Evolutionary conservation across 2,329 filamentous ascomycete genomes (phyloP).

Genomic region (Colletotrichum sp.): DNA sequence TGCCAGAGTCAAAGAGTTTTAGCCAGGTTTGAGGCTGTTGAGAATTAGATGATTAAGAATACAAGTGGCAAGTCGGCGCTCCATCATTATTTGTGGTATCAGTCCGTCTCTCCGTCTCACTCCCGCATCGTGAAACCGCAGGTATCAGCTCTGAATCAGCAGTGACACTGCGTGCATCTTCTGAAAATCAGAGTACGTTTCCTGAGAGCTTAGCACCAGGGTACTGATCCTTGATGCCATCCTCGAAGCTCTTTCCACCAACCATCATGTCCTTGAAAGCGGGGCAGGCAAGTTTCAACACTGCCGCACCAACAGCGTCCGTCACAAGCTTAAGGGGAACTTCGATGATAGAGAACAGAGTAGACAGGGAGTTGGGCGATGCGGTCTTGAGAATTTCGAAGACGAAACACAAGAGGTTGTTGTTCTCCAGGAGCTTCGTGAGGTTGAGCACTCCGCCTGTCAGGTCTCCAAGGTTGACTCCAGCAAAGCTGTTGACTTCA

Average conservation of each 20-base stretch:
- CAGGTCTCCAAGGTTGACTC: conserved; percentile 46
- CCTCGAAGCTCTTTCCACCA: conserved; percentile 24
- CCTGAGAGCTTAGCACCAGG: background rate
- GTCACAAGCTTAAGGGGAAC: conserved; percentile 36
- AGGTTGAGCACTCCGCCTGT: conserved; percentile 50
- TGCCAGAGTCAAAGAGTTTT: fast-evolving
- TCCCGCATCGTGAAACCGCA: background rate
- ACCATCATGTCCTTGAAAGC: conserved; percentile 31
- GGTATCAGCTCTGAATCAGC: background rate
- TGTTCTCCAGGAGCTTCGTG: conserved; percentile 45
- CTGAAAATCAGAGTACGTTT: background rate
- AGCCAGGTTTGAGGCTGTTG: background rate
- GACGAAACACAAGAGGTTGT: conserved; percentile 49
- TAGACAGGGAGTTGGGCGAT: conserved; percentile 45
- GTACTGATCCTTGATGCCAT: conserved; percentile 1
- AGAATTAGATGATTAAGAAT: background rate
- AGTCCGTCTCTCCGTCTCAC: background rate
- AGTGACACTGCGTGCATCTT: background rate
- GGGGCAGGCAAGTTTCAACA: conserved; percentile 32
- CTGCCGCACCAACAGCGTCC: conserved; percentile 30
- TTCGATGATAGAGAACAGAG: conserved; percentile 37
- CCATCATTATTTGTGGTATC: background rate
- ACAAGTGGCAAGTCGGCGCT: background rate
- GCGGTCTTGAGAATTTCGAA: conserved; percentile 42
- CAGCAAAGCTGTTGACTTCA: conserved; percentile 53